Conservation (phyloP, 2,329 filamentous ascomycete species). For the Epichloe festucae region DNA sequence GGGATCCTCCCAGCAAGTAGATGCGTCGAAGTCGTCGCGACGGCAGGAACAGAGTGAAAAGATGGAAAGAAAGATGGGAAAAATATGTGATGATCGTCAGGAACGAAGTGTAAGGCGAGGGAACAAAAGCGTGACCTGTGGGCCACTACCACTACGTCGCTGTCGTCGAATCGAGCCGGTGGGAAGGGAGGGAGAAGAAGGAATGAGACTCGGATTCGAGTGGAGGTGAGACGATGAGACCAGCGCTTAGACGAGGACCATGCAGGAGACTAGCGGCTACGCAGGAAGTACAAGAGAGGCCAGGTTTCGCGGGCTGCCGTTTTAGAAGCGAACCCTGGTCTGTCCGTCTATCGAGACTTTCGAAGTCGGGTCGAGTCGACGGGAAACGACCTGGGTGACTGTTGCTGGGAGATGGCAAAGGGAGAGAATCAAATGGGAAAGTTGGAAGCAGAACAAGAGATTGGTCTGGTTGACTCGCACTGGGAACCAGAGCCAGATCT, state of each 20-base stretch:
- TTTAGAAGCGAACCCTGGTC: conserved; percentile 4
- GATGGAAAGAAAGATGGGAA: background rate
- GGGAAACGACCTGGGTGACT: background rate
- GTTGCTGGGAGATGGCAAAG: background rate
- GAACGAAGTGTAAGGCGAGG: conserved; percentile 5
- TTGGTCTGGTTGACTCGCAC: background rate
- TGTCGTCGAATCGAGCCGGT: conserved; percentile 8
- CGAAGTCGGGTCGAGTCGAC: background rate
- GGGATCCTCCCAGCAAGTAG: conserved; percentile 4
- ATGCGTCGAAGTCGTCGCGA: conserved; percentile 1
- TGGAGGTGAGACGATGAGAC: conserved; percentile 11
- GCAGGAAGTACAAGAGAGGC: background rate
- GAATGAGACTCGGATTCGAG: conserved; percentile 10
- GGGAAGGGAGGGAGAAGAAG: conserved; percentile 13
- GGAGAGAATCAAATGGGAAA: background rate
- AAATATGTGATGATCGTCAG: conserved; percentile 7
- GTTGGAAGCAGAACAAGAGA: background rate
- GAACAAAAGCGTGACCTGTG: conserved; percentile 6
- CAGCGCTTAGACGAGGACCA: conserved; percentile 9
- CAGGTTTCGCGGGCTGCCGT: conserved; percentile 3
- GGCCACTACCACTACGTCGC: conserved; percentile 4
- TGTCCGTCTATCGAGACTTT: background rate
- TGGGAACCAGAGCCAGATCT: conserved; percentile 1
- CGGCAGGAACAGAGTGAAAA: conserved; percentile 1
- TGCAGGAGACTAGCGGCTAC: conserved; percentile 8